Percentiles rank a stretch among this genome's conserved stretches.
Conservation (phyloP, 1,284 basidiomycete species). For the Ustanciosporium gigantosporum region DNA sequence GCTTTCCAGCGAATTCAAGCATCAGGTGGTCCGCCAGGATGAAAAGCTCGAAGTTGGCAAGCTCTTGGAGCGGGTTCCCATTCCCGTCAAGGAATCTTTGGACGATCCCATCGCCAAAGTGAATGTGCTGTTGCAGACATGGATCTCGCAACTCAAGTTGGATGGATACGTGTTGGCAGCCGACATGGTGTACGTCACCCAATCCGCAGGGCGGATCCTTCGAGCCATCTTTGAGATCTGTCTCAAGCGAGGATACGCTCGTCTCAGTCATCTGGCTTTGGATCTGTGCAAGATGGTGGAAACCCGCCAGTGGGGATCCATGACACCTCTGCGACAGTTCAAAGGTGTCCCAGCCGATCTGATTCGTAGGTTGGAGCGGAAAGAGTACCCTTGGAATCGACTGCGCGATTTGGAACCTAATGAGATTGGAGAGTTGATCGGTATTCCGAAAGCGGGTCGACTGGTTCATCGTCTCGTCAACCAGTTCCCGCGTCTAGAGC, state of each 20-base stretch:
- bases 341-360: conserved; percentile 84
- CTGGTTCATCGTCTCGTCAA: conserved; percentile 93
- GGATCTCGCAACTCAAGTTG: conserved; percentile 90
- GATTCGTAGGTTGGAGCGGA: conserved; percentile 88
- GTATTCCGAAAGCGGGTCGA: conserved; percentile 81
- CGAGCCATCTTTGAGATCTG: conserved; percentile 99
- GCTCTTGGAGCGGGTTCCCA: conserved; percentile 89
- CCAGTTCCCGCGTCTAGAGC: conserved; percentile 90
- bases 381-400: conserved; percentile 70
- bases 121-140: conserved; percentile 92
- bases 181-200: conserved; percentile 87
- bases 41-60: conserved; percentile 77
- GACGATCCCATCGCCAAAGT: conserved; percentile 97
- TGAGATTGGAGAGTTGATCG: conserved; percentile 80
- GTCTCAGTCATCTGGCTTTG: conserved; percentile 85
- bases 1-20: conserved; percentile 93
- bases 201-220: conserved; percentile 71
- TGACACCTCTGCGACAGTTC: conserved; percentile 96
- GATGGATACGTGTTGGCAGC: conserved; percentile 95
- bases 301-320: conserved; percentile 84
- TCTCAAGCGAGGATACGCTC: conserved; percentile 95
- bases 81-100: conserved; percentile 94
- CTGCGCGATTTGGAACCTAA: conserved; percentile 59
- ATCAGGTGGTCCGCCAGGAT: conserved; percentile 71
- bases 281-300: conserved; percentile 93